Percentiles rank a stretch among this genome's conserved stretches.
Evolutionary conservation across 208 protist genomes (phyloP).

Genomic region (Wallacemonas collosoma): DNA sequence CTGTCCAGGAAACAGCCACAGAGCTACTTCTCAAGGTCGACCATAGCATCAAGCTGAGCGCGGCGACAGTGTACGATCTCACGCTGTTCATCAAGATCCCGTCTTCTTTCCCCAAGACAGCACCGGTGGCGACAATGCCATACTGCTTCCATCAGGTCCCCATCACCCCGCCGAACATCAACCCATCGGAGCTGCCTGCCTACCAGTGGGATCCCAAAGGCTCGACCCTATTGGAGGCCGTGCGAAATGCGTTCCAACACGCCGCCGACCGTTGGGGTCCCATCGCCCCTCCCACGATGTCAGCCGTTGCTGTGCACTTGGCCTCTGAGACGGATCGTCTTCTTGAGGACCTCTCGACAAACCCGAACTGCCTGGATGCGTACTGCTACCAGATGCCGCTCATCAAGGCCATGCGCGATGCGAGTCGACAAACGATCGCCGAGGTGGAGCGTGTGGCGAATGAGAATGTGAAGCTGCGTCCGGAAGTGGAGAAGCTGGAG

Average conservation of each 20-base stretch:
- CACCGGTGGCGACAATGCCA: constrained; percentile 57
- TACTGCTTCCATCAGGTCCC: constrained; percentile 61
- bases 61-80: constrained; percentile 50
- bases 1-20: constrained; percentile 39
- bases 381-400: constrained; percentile 86
- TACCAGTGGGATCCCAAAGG: constrained; percentile 56
- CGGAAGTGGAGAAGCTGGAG: constrained; percentile 48
- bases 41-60: constrained; percentile 42
- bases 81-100: constrained; percentile 65
- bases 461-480: constrained; percentile 53
- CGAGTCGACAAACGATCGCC: constrained; percentile 45
- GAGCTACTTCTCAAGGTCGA: constrained; percentile 69
- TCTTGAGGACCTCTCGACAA: constrained; percentile 62
- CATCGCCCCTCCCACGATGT: constrained; percentile 68
- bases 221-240: constrained; percentile 63
- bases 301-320: constrained; percentile 42
- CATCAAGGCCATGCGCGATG: constrained; percentile 78
- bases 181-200: constrained; percentile 27
- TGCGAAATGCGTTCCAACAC: constrained; percentile 74
- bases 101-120: constrained; percentile 41
- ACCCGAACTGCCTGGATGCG: constrained; percentile 84
- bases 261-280: constrained; percentile 66
- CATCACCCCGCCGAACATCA: constrained; percentile 52
- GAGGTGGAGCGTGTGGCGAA: constrained; percentile 64
- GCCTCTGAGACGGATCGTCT: constrained; percentile 56